Base-by-base conservation (phyloP, 768 basidiomycete species). In the Royoungia palumana region DNA sequence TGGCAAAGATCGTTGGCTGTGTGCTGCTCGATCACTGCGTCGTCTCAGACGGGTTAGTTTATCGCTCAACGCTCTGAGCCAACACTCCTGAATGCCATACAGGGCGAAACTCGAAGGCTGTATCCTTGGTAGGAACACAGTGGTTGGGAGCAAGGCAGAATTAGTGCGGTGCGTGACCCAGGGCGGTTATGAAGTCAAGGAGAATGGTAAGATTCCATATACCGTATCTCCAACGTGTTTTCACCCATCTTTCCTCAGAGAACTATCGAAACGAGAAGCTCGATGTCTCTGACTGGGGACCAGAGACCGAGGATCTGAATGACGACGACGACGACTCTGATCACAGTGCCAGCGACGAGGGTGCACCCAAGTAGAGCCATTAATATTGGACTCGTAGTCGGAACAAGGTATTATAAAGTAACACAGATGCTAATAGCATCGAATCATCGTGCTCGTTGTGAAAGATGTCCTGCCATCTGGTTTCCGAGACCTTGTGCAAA, bases 11-110 rank as follows among this genome's bases (percentile, higher is more conserved):
- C 40, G 75, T 75, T 3, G 87, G 89, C 11, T 94, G 88, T 56
- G 79, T 95, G 7, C 64, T 97, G 20, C 75, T 94, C 55, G 94
- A 96, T 61, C 93, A 95, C 59, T 94, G 93, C 58, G 78, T 89
- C 5, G 71, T 97, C 12, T 87, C 80, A 36, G 92, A 95, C 49
- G 91, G 92, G 94, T 92, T 54, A 51, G 57, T 17, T 11, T 7
- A 9, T 9, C 11, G 8, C 30, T 10, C 11, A 3, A 8, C 13
- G 16, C 35, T 20, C 27, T 43, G 25, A 13, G 21, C 44, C 44
- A 32, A 32, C 11, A 17, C 5, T 11, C n/a, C 51, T 53, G 11
- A 63, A 10, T 20, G 35, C 39, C 39, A 49, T 55, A 4, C 53
- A 90, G 89, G 2, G 87, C 80, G 5, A 90, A 86, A 67, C 66